These are phyloP conservation scores for Extremus antarcticus DNA, from an alignment of 495 filamentous ascomycete species.

Conservation along the genomic window DNA sequence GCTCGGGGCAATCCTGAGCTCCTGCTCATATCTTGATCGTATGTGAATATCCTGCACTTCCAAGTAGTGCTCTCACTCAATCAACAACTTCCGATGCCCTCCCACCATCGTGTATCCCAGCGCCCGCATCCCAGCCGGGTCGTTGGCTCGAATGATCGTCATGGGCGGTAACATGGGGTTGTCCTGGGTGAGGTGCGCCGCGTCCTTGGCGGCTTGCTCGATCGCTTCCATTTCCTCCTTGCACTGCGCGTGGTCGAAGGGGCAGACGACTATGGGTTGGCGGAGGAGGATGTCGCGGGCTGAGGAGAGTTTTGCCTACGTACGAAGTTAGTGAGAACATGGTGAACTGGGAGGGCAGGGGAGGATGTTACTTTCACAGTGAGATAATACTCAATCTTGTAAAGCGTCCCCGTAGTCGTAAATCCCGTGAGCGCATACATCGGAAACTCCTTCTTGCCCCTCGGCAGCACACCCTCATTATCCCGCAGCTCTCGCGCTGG, in stretches of 20 bases:
- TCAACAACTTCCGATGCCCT: conserved; percentile 75
- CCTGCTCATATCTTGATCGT: too few relatives aligned
- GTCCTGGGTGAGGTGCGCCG: conserved; percentile 69
- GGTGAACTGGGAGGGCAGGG: neutral
- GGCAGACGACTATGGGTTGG: conserved; percentile 92
- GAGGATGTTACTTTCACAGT: conserved; percentile 66
- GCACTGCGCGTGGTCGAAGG: conserved; percentile 86
- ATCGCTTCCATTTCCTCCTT: conserved; percentile 98
- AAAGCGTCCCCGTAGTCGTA: conserved; percentile 84
- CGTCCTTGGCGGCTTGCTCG: conserved; percentile 87
- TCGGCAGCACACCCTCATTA: conserved; percentile 73
- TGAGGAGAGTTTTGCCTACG: conserved; percentile 77
- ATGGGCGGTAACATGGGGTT: conserved; percentile 81
- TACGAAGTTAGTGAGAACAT: conserved; percentile 6
- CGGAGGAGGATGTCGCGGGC: conserved; percentile 83
- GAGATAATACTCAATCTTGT: conserved; percentile 96
- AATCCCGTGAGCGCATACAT: conserved; percentile 81
- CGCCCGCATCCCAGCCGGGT: conserved; percentile 61
- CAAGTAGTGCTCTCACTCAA: conserved; percentile 82
- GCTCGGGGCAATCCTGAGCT: too few relatives aligned
- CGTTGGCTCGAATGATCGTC: conserved; percentile 66
- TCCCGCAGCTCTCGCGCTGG: conserved; percentile 84
- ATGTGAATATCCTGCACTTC: too few relatives aligned
- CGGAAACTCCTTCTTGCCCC: conserved; percentile 78
- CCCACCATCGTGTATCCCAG: conserved; percentile 80